Base-by-base conservation (phyloP, 805 yeast genomes). In the Priceomyces melissophilus region DNA sequence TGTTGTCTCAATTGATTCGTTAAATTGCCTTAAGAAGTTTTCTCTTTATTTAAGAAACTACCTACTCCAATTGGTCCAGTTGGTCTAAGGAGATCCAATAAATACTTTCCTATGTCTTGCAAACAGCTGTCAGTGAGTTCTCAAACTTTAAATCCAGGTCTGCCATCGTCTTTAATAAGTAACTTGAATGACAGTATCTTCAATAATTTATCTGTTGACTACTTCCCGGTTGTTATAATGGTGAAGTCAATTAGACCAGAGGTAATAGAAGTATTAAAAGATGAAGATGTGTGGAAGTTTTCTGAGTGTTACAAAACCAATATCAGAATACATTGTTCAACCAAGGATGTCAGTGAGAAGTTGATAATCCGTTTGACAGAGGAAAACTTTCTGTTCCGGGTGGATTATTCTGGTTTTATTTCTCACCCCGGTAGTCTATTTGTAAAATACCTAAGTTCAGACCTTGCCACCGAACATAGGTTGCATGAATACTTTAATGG, bases 381-480 rank as follows among this genome's bases (percentile, higher is more conserved):
- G 20, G 25, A 25, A 16, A 13, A 35, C 10, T 25, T 35, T n/a
- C 38, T 30, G 6, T 35, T 35, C n/a, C 20, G 27, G 12, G 38
- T 61, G 17, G 60, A 60, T 43, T 65, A 64, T 47, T 45, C 60
- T 8, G 50, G 50, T 14, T 60, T 63, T 37, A 49, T 71, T 9
- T 67, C 77, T 4, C 80, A 76, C 45, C 86, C 86, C 1, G 85
- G 84, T 1, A 73, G 75, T 47, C 50, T 81, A 11, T 80, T 76
- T 55, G 71, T 79, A 20, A 71, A 79, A 42, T 79, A 79, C 13
- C 54, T 79, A 23, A 58, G 70, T 3, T 61, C 65, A 25, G 50
- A 57, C 10, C 45, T 48, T 37, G 63, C 72, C 26, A 56, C 63
- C 8, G 56, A 70, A 12, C 65, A 65, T 14, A 69, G 68, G 25